Evolutionary conservation across 257 asterid genomes (phyloP).

Genomic region (Solanum rostratum): DNA sequence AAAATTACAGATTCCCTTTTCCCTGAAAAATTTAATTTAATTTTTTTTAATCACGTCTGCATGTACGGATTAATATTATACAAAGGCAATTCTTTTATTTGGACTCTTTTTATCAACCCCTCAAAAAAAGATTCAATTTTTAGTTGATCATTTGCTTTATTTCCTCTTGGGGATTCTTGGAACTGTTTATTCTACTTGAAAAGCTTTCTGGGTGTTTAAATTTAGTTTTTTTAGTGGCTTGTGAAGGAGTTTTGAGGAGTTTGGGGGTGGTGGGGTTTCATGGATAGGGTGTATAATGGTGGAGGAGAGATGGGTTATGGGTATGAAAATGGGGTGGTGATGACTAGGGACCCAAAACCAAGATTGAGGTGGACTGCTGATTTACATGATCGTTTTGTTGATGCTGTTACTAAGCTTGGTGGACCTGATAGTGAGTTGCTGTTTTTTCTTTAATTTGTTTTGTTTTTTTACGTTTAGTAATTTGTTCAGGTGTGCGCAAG

Average conservation of each 20-base stretch:
- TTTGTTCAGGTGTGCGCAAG: background rate
- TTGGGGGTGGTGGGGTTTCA: conserved; percentile 4
- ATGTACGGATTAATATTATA: background rate
- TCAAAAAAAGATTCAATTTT: background rate
- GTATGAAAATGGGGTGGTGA: conserved; percentile 22
- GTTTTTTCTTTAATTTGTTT: background rate
- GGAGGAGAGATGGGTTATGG: conserved; percentile 9
- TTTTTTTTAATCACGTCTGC: background rate
- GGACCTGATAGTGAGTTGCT: conserved; percentile 51
- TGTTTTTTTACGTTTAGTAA: too few relatives aligned
- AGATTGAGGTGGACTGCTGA: conserved; percentile 66
- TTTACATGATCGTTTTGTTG: conserved; percentile 60
- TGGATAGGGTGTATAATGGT: conserved; percentile 38
- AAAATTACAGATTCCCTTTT: background rate
- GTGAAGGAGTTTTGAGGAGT: background rate
- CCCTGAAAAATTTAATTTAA: conserved; percentile 6
- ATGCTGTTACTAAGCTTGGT: conserved; percentile 68
- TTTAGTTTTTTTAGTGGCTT: background rate
- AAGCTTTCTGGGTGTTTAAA: background rate
- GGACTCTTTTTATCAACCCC: background rate
- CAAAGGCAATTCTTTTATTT: background rate
- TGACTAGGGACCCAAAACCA: conserved; percentile 62
- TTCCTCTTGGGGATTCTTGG: background rate
- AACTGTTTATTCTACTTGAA: background rate
- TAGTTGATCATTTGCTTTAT: background rate